Base-by-base conservation (phyloP, 2,329 filamentous ascomycete species). In the Microdochium paspali region DNA sequence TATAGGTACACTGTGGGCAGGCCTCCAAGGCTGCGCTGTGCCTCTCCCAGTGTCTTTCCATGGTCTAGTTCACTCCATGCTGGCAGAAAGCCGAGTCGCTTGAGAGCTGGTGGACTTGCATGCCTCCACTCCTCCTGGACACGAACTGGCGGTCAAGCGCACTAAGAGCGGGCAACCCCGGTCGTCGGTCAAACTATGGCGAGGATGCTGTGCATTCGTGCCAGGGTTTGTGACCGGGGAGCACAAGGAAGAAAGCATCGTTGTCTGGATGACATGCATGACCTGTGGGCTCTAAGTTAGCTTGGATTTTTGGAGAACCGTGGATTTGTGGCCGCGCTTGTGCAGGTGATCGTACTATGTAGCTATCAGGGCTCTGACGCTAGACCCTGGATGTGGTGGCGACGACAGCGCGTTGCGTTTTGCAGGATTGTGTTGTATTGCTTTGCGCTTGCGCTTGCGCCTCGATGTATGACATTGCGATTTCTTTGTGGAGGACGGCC, bases 71-170 rank as follows among this genome's bases (percentile, higher is more conserved):
- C 26, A 28, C 26, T 28, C 13, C 26, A 7, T 28, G 7, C 13
- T 28, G 26, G 26, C 26, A 28, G 26, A 28, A 28, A 28, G n/a
- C 26, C 7, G 26, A 28, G 26, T 28, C 26, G 26, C 26, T 7
- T 21, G 35, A 21, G 35, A 21, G 7, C 10, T 12, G 10, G 18
- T 20, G 35, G 15, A n/a, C 10, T 18, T 18, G 18, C 6, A 18
- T 20, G 35, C 35, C 15, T 21, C 35, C 35, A 40, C 35, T 40
- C 35, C 35, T 15, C 35, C 10, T 5, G 12, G 18, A 12, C 6
- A 40, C 18, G 35, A 40, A 40, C 35, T 40, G 35, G 35, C 35
- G 35, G 35, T 40, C 35, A 40, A 40, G 35, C 35, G 35, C n/a
- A n/a, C 35, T 21, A 21, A 7, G 35, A 40, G 35, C 23, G 10